These are phyloP conservation scores for Spiromastix sp. DNA, from an alignment of 2,329 filamentous ascomycete species.

Conservation along the genomic window DNA sequence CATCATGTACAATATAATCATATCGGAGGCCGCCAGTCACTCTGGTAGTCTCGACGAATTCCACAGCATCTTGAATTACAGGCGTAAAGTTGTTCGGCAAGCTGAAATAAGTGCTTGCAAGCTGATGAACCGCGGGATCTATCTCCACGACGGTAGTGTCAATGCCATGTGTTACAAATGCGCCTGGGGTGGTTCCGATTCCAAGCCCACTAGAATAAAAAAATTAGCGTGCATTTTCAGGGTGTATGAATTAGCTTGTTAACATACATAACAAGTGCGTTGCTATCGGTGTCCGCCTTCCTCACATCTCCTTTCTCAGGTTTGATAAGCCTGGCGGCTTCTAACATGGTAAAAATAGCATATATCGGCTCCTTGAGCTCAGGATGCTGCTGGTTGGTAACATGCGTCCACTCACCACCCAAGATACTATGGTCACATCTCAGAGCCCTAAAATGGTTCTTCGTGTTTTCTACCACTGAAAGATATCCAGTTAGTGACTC, in stretches of 20 bases:
- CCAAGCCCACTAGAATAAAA: slow-evolving; percentile 62
- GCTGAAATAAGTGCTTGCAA: slow-evolving; percentile 72
- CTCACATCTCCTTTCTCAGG: slow-evolving; percentile 27
- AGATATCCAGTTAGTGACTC: slow-evolving; percentile 90
- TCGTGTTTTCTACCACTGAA: slow-evolving; percentile 69
- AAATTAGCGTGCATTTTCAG: slow-evolving; percentile 13
- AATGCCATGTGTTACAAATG: slow-evolving; percentile 77
- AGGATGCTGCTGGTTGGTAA: slow-evolving; percentile 39
- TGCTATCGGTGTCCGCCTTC: slow-evolving; percentile 53
- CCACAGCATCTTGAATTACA: slow-evolving; percentile 72
- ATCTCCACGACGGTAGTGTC: slow-evolving; percentile 92
- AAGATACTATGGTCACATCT: slow-evolving; percentile 90
- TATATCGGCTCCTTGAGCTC: slow-evolving; percentile 77
- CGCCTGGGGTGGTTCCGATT: slow-evolving; percentile 81
- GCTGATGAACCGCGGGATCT: slow-evolving; percentile 77
- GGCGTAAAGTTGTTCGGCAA: slow-evolving; percentile 67
- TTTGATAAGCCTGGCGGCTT: slow-evolving; percentile 76
- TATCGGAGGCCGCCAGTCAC: slow-evolving; percentile 44
- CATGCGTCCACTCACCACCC: slow-evolving; percentile 75
- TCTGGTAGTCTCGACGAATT: slow-evolving; percentile 48
- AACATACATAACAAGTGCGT: slow-evolving; percentile 76
- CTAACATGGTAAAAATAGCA: slow-evolving; percentile 89
- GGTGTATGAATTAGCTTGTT: too few species aligned
- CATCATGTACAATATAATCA: slow-evolving; percentile 94
- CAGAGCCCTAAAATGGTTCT: slow-evolving; percentile 66